Evolutionary conservation across 2,329 filamentous ascomycete genomes (phyloP).

Genomic region (Biscogniauxia mediterranea): DNA sequence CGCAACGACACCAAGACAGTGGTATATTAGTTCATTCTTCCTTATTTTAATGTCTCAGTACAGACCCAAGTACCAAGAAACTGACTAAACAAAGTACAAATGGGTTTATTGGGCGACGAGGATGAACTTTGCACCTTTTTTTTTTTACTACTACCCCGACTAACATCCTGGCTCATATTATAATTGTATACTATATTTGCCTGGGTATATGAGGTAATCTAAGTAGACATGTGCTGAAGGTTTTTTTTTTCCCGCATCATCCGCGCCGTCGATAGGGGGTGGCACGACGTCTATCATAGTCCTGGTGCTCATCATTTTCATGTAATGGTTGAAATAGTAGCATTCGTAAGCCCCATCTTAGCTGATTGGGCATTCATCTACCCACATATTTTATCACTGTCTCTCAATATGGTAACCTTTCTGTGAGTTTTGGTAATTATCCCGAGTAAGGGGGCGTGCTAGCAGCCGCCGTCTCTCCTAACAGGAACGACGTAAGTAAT

Average conservation of each 20-base stretch:
- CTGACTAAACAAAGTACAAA: background rate
- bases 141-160: background rate
- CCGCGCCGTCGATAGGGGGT: background rate
- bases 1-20: background rate
- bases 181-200: background rate
- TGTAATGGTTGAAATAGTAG: background rate
- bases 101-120: background rate
- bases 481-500: background rate
- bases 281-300: background rate
- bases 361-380: background rate
- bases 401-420: background rate
- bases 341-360: background rate
- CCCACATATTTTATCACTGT: background rate
- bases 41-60: no score
- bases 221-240: background rate
- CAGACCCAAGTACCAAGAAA: background rate
- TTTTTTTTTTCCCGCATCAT: background rate
- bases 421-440: background rate
- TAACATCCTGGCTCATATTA: background rate
- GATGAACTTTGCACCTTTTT: background rate
- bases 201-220: background rate
- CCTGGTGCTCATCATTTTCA: background rate
- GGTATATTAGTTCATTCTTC: background rate
- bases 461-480: background rate
- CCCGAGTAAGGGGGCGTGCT: background rate